These are phyloP conservation scores for Pythium rhizo-oryzae DNA, from an alignment of 352 stramenopile species.

Conservation along the genomic window DNA sequence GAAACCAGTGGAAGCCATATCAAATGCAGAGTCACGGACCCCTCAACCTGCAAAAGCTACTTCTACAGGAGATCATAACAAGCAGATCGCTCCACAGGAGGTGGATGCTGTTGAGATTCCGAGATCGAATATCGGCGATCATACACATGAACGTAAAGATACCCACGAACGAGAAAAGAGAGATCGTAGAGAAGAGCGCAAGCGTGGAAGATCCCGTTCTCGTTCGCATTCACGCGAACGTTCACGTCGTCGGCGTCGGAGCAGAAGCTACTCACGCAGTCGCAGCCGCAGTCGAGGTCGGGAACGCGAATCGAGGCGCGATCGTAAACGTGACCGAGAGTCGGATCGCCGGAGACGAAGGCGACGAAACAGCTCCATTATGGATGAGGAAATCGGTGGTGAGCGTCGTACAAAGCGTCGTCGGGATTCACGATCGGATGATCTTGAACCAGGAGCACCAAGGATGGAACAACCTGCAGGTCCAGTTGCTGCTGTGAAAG, in stretches of 20 bases:
- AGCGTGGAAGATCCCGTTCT: constrained; percentile 28
- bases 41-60: too few species aligned
- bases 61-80: not conserved
- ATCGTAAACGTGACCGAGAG: constrained; percentile 18
- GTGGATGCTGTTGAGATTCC: not conserved
- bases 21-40: not conserved
- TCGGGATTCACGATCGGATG: constrained; percentile 14
- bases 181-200: constrained; percentile 29
- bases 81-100: not conserved
- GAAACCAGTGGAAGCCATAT: too few species aligned
- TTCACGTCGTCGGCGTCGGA: constrained; percentile 30
- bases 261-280: constrained; percentile 28
- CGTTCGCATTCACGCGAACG: constrained; percentile 37
- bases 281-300: constrained; percentile 39
- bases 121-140: constrained; percentile 3
- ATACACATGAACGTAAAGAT: constrained; percentile 17
- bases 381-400: constrained; percentile 14
- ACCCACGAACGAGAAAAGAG: constrained; percentile 20
- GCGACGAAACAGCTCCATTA: constrained; percentile 27
- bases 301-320: constrained; percentile 16
- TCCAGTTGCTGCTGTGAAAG: constrained; percentile 30
- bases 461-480: not conserved
- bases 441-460: not conserved
- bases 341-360: constrained; percentile 18
- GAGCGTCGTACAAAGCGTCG: constrained; percentile 29